Base-by-base conservation (phyloP, 2,329 filamentous ascomycete species). In the Byssothecium circinans region DNA sequence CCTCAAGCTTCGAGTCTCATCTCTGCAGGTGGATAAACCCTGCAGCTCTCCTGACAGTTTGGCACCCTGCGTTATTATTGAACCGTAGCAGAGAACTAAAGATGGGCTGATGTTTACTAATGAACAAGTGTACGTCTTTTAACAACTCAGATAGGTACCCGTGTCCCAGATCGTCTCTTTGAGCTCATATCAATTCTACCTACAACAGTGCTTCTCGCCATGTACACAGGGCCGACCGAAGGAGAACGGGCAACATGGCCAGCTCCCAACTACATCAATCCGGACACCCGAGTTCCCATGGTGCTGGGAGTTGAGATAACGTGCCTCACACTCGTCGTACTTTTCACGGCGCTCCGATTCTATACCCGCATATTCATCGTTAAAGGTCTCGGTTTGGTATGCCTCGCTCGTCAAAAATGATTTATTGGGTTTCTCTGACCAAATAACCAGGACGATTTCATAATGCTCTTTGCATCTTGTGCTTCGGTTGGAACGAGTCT, bases 211-310 rank as follows among this genome's bases (percentile, higher is more conserved):
- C 4, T 4, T 39, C 8, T 27, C 18, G 25, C 14, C 4, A 25
- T 15, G 8, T 15, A 25, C 8, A 17, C 20, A n/a, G 25, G 20
- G 20, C 36, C 47, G 11, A 50, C 41, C 3, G 32, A 41, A 14
- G 47, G 38, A 12, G 50, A 50, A 33, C 40, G 47, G 35, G 47
- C 50, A n/a, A 32, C 34, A 8, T 67, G 64, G 64, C 62, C 62
- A 4, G 32, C 40, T 23, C 58, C 64, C 17, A 67, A 67, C 35
- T 64, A 56, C 19, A 49, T 47, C 8, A 50, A 64, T 25, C 62
- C 64, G 5, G 57, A 59, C 17, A 56, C 51, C 27, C 54, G 58
- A 8, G 46, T 48, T 11, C 20, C 47, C 11, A 44, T 62, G 8
- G 42, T 67, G 2, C 43, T 62, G 29, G 61, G 51, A 2, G 22